Base-by-base conservation (phyloP, 2,329 filamentous ascomycete species). In the Sarocladium brachiariae region DNA sequence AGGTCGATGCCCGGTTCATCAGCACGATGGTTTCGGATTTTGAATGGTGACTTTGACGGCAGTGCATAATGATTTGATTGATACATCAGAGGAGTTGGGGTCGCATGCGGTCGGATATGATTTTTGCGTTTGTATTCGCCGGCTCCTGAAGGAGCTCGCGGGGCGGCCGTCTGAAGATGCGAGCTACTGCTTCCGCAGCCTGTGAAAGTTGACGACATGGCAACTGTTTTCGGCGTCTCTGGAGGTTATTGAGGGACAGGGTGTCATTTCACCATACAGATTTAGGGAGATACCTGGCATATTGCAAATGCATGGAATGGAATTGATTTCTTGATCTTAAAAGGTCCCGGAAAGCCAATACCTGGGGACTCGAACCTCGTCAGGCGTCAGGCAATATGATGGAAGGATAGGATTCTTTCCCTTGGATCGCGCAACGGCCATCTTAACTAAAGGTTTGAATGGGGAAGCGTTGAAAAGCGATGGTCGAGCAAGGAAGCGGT, bases 1-100 rank as follows among this genome's bases (percentile, higher is more conserved):
- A 1, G 81, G 81, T 2, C 70, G 79, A 52, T 86, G 82, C 58
- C 82, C 82, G 1, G 78, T 85, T 33, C 82, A 85, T 62, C 80
- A 84, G 59, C 81, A 84, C 61, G 78, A 81, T 57, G 75, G 76
- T 50, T 78, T 75, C 63, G 78, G 78, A 31, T 80, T 74, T 54
- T 70, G 18, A 49, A 21, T 21, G n/a, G 19, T 11, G 38, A 5
- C 38, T 13, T 13, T 25, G 39, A 30, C 9, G 58, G 57, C 55
- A 52, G 43, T 34, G 11, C 10, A 24, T 33, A 21, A 45, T 50
- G 27, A 30, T 27, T 47, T 25, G 39, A 47, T 19, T 24, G 27
- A 47, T 11, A 25, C 43, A 47, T 47, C 19, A 21, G 18, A 11
- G 43, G 43, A 30, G 43, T 47, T 47, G 25, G 16, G 43, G 9